These are phyloP conservation scores for Agastache rugosa DNA, from an alignment of 257 asterid species.

Conservation along the genomic window DNA sequence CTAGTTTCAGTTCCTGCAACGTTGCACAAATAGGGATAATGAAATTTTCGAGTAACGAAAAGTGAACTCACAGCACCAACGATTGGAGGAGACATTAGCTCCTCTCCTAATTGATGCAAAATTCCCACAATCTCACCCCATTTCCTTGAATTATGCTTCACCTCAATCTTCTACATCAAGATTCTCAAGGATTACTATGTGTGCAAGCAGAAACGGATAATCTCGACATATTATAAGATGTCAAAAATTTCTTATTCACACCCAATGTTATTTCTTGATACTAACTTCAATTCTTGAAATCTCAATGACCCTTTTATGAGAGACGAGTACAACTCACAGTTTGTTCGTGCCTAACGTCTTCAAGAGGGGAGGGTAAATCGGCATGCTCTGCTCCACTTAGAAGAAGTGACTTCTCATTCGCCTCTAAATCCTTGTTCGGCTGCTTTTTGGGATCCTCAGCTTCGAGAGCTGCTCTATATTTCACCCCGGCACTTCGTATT, in stretches of 20 bases:
- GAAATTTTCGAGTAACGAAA: not conserved
- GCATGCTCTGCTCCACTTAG: slow-evolving; percentile 45
- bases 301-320: not conserved
- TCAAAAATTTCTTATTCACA: not conserved
- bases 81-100: slow-evolving; percentile 75
- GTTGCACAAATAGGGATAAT: not conserved
- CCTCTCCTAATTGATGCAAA: slow-evolving; percentile 60
- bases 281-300: not conserved
- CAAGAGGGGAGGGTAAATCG: slow-evolving; percentile 3
- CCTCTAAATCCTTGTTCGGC: slow-evolving; percentile 62
- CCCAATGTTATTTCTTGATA: not conserved
- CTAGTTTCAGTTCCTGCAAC: not conserved
- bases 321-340: slow-evolving; percentile 37
- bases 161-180: slow-evolving; percentile 31
- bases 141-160: slow-evolving; percentile 21
- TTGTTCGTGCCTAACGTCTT: slow-evolving; percentile 25
- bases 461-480: slow-evolving; percentile 35
- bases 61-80: slow-evolving; percentile 69
- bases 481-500: slow-evolving; percentile 51
- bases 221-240: too few species aligned
- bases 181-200: not conserved
- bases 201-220: too few species aligned
- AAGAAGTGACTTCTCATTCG: slow-evolving; percentile 57
- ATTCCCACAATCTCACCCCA: slow-evolving; percentile 41
- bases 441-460: slow-evolving; percentile 41